phyloP scores from a whole-genome alignment of 1,284 basidiomycete genomes.

The Moesziomyces aphidis region DNA sequence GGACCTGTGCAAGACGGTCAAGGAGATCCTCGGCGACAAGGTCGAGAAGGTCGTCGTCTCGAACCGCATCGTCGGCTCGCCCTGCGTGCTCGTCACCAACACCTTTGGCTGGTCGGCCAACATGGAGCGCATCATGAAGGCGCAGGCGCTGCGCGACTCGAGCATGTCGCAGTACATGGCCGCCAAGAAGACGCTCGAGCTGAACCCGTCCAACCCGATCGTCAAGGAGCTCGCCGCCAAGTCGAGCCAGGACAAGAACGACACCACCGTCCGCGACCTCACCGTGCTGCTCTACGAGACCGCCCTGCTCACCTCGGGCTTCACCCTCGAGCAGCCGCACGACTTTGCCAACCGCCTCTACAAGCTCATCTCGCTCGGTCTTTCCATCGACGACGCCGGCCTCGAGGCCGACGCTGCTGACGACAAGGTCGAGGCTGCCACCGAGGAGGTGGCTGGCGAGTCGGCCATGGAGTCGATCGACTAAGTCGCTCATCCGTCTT shows the following conservation, averaged over 20 bases:
- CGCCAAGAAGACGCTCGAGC: slow-evolving; percentile 95
- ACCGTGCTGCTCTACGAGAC: slow-evolving; percentile 97
- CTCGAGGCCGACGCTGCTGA: slow-evolving; percentile 39
- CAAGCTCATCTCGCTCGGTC: slow-evolving; percentile 88
- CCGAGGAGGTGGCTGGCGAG: slow-evolving; percentile 62
- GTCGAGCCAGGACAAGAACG: slow-evolving; percentile 94
- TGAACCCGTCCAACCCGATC: slow-evolving; percentile 94
- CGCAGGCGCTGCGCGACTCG: slow-evolving; percentile 96
- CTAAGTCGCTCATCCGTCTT: slow-evolving; percentile 28
- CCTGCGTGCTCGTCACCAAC: slow-evolving; percentile 79
- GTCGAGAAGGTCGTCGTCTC: slow-evolving; percentile 99
- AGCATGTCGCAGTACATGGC: slow-evolving; percentile 99
- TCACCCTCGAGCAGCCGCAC: slow-evolving; percentile 93
- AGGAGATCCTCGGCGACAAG: slow-evolving; percentile 98
- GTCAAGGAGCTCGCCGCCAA: slow-evolving; percentile 95
- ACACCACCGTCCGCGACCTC: slow-evolving; percentile 92
- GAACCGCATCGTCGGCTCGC: slow-evolving; percentile 76
- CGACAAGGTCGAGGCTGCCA: slow-evolving; percentile 43
- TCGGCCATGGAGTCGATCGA: slow-evolving; percentile 68
- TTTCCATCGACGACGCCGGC: slow-evolving; percentile 71
- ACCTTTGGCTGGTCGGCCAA: slow-evolving; percentile 99
- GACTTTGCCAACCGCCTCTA: slow-evolving; percentile 96
- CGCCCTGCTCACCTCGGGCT: slow-evolving; percentile 78
- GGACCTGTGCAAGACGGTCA: slow-evolving; percentile 92
- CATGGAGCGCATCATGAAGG: slow-evolving; percentile 99